Evolutionary conservation across 129 eudicot species (phyloP), one percentile per base, ranked within the genome.

Genomic region (Kitagawia praeruptora): DNA sequence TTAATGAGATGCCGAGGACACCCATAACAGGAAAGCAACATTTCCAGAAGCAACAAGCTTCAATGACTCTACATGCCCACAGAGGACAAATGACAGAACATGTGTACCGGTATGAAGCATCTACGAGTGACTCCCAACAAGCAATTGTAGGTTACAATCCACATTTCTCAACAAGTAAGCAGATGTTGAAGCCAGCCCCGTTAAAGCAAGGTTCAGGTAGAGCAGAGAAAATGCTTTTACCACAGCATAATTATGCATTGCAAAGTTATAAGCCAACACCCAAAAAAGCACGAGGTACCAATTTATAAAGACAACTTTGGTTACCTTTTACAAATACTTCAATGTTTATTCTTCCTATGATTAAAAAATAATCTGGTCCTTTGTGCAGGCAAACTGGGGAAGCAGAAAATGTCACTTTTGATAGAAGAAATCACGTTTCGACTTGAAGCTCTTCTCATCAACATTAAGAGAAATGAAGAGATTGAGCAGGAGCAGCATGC

Each of bases 381-480:
- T 77, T 79, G 7, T 83, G 85, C 90, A 91, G 97, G 89, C 23
- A 49, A 71, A 46, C 81, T 27, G n/a, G 82, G 76, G 71, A 81
- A 84, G 79, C 81, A 40, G 73, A 85, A 84, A 38, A 31, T 18
- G 54, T 21, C 9, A 37, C 63, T 39, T 80, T 61, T 77, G 27
- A 64, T 89, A 80, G 92, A 92, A 81, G 81, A 85, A 77, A 80
- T 92, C 78, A 85, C 84, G 72, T 75, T 61, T 44, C 77, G 67
- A 75, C 79, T 89, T 41, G 84, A 81, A 78, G 83, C 77, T 16
- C 85, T 92, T n/a, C 56, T 75, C 46, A 83, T 93, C 84, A 69
- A 61, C 77, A 78, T 72, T 39, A 79, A 27, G 64, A 51, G 54
- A 34, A 82, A 84, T 44, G 70, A 18, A 58, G 69, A 61, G 69